These are phyloP conservation scores for Penicillium corylophilum DNA, from an alignment of 2,329 filamentous ascomycete genomes.

Conservation along the genomic window DNA sequence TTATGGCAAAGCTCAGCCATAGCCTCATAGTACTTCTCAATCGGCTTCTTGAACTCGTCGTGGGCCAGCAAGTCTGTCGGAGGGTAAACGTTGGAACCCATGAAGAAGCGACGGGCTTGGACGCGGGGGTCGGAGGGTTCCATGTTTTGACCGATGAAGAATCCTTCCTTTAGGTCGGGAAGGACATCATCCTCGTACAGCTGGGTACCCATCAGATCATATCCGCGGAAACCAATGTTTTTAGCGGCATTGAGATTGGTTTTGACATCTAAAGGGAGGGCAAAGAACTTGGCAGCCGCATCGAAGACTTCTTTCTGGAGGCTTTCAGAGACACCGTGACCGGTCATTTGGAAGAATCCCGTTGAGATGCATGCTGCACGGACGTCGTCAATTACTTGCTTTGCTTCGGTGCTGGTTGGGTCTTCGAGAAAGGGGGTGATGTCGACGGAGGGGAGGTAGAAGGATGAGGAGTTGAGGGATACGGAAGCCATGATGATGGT, in stretches of 20 bases:
- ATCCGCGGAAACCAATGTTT: conserved; percentile 24
- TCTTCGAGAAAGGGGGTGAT: conserved; percentile 17
- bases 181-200: conserved; percentile 35
- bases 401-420: conserved; percentile 14
- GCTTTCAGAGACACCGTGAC: conserved; percentile 45
- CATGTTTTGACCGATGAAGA: conserved; percentile 1
- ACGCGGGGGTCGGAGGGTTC: too few species aligned
- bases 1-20: conserved; percentile 37
- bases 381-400: conserved; percentile 13
- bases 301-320: conserved; percentile 46
- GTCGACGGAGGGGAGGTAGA: conserved; percentile 17
- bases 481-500: too few species aligned
- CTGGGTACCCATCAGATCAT: conserved; percentile 40
- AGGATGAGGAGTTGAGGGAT: neutral
- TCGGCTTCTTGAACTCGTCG: too few species aligned
- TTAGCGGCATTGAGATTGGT: conserved; percentile 3
- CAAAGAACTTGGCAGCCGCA: conserved; percentile 49
- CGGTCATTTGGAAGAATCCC: conserved; percentile 55
- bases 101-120: too few species aligned
- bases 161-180: conserved; percentile 19
- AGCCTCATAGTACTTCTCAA: conserved; percentile 42
- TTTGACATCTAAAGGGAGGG: conserved; percentile 32
- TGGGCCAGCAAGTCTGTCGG: too few species aligned
- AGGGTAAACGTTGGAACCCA: too few species aligned
- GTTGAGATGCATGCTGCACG: conserved; percentile 44